Base-by-base conservation (phyloP, 179 eudicot species). In the Patellifolia procumbens region DNA sequence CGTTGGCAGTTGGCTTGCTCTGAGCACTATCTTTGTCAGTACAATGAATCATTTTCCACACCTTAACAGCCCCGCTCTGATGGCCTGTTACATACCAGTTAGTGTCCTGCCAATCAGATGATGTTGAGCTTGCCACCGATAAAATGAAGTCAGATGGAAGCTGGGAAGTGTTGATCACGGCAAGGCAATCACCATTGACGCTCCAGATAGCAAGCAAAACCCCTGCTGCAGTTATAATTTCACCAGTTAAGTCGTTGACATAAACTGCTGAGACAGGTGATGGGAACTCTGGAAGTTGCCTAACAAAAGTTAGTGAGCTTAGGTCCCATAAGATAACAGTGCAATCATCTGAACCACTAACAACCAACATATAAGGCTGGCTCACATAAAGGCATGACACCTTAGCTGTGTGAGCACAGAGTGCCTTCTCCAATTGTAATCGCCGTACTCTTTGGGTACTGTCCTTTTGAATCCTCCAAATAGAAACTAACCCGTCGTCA, bases 11-110 rank as follows among this genome's bases (percentile, higher is more conserved):
- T 3, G 78, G 76, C 80, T 88, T 90, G 78, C 72, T 80, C 76
- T 81, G 80, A 35, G 74, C 69, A 53, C 80, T 76, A 73, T 82
- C 86, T 66, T 84, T 88, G 34, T 81, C 76, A 6, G 94, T 86
- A 74, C 74, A 82, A 77, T 93, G 98, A 49, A 93, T 89, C 97
- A 91, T 88, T 75, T 88, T 86, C 99, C 99, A 96, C 17, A 96
- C 89, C 76, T 96, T 96, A 20, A 96, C 85, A 7, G 95, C 92
- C 49, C 99, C 99, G 48, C 99, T 96, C 74, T 96, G 97, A 73
- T 96, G 99, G 49, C 99, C 99, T 0, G 99, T 93, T 11, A 87
- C 94, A 68, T 89, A 91, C 99, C 99, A 96, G 70, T 91, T 87
- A 2, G 88, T 83, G 19, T 90, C 98, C 73, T 85, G 81, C 94